Evolutionary conservation across 2,329 filamentous ascomycete species (phyloP).

Genomic region (Xylariaceae sp.): DNA sequence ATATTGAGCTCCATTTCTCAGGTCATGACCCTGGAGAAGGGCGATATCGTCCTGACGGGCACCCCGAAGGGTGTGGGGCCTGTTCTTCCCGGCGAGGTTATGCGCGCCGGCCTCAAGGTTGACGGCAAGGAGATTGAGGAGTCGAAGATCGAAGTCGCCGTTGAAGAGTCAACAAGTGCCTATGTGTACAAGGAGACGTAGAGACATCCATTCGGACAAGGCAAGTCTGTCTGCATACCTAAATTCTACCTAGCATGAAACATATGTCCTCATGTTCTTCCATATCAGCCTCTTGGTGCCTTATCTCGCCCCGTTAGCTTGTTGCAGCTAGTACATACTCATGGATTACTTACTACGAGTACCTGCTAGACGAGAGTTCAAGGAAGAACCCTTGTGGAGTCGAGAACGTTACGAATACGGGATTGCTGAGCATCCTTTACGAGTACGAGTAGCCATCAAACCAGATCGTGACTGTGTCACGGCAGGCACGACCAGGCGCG

Average conservation of each 20-base stretch:
- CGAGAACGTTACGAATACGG: background rate
- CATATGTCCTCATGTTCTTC: too few relatives aligned
- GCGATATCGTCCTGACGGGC: slow-evolving; percentile 92
- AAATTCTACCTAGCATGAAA: too few relatives aligned
- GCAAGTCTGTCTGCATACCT: background rate
- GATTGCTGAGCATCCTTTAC: background rate
- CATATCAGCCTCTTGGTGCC: too few relatives aligned
- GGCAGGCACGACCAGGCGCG: too few relatives aligned
- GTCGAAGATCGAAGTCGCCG: slow-evolving; percentile 74
- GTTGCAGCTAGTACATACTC: too few relatives aligned
- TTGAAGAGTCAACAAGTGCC: slow-evolving; percentile 70
- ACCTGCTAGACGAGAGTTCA: too few relatives aligned
- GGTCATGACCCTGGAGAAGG: slow-evolving; percentile 89
- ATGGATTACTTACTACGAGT: too few relatives aligned
- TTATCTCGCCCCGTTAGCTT: too few relatives aligned
- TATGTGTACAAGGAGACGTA: slow-evolving; percentile 75
- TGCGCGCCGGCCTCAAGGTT: slow-evolving; percentile 77
- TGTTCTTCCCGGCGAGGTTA: slow-evolving; percentile 78
- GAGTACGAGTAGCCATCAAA: background rate
- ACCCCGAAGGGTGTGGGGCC: slow-evolving; percentile 93
- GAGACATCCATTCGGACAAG: slow-evolving; percentile 9
- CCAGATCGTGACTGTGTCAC: too few relatives aligned
- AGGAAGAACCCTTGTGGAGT: background rate
- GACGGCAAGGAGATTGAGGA: slow-evolving; percentile 78
- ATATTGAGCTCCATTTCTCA: slow-evolving; percentile 86